Evolutionary conservation across 106 monocot genomes (phyloP).

Genomic region (Acanthochlamys bracteata): DNA sequence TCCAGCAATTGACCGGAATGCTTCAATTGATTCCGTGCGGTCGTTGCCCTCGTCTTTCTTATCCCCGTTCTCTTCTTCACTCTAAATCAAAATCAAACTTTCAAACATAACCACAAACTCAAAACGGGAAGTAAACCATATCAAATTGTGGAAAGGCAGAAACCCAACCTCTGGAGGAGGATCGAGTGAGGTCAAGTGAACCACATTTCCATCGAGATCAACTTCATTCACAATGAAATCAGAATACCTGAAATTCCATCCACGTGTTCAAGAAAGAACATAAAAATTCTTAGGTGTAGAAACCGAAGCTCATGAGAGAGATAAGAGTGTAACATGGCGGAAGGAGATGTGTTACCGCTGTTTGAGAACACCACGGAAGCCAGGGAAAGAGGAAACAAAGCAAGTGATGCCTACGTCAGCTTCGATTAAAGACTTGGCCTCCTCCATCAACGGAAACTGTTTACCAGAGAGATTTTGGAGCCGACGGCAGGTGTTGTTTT

Average conservation of each 20-base stretch:
- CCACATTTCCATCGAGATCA: conserved; percentile 46
- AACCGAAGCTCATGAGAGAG: too few relatives aligned
- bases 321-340: too few relatives aligned
- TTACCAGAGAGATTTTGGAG: too few relatives aligned
- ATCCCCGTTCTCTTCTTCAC: conserved; percentile 23
- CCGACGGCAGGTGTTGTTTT: background rate
- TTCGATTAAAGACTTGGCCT: conserved; percentile 60
- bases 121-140: too few relatives aligned
- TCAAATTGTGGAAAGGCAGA: too few relatives aligned
- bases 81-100: background rate
- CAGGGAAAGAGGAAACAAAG: conserved; percentile 82
- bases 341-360: conserved; percentile 76
- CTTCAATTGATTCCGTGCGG: conserved; percentile 35
- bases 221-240: conserved; percentile 98
- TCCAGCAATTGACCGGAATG: conserved; percentile 51
- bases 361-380: conserved; percentile 88
- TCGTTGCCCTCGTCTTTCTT: conserved; percentile 21
- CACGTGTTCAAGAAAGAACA: too few relatives aligned
- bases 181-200: conserved; percentile 73
- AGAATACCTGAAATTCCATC: too few relatives aligned
- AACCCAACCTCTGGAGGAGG: conserved; percentile 34
- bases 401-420: conserved; percentile 82
- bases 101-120: background rate
- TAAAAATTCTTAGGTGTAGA: too few relatives aligned
- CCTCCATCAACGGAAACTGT: conserved; percentile 48